A percentile compares a stretch with the other conserved stretches of the same genome.
Evolutionary conservation across 2,329 filamentous ascomycete genomes (phyloP).

Genomic region (Exserohilum turcica): DNA sequence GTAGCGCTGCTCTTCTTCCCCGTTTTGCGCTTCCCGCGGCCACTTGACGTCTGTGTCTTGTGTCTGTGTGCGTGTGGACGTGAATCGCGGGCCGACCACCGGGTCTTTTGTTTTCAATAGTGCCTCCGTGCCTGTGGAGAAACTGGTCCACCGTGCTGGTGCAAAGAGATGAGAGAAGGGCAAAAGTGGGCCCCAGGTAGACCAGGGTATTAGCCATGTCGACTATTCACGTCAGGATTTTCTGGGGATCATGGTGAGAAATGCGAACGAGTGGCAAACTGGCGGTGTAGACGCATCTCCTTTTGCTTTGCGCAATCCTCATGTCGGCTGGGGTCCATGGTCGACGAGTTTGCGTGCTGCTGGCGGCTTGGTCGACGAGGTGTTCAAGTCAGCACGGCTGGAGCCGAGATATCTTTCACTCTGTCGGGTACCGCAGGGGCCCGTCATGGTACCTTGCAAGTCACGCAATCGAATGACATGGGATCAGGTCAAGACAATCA

Average conservation of each 20-base stretch:
- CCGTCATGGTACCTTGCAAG: not conserved
- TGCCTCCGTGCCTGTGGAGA: not conserved
- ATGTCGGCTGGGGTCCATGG: not conserved
- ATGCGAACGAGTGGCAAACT: not conserved
- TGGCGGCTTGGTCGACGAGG: not conserved
- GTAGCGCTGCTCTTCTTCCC: constrained; percentile 9
- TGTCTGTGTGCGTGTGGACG: constrained; percentile 6
- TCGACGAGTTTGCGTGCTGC: not conserved
- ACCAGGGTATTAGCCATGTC: constrained; percentile 4
- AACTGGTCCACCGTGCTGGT: not conserved
- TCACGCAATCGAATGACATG: constrained; percentile 6
- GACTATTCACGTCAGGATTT: not conserved
- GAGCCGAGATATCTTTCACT: not conserved
- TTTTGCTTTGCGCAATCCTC: not conserved
- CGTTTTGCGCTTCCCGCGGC: constrained; percentile 9
- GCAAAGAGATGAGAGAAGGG: not conserved
- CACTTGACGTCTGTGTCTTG: not conserved
- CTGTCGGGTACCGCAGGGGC: not conserved
- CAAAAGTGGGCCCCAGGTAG: not conserved
- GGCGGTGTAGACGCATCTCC: not conserved
- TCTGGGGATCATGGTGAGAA: constrained; percentile 3
- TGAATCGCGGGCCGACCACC: constrained; percentile 4
- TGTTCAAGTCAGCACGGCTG: not conserved
- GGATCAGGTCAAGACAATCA: not conserved
- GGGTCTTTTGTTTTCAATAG: constrained; percentile 5